A percentile compares a stretch with the other conserved stretches of the same genome.
These are phyloP conservation scores for Alternaria conjuncta DNA, from an alignment of 2,329 filamentous ascomycete species.

Conservation along the genomic window DNA sequence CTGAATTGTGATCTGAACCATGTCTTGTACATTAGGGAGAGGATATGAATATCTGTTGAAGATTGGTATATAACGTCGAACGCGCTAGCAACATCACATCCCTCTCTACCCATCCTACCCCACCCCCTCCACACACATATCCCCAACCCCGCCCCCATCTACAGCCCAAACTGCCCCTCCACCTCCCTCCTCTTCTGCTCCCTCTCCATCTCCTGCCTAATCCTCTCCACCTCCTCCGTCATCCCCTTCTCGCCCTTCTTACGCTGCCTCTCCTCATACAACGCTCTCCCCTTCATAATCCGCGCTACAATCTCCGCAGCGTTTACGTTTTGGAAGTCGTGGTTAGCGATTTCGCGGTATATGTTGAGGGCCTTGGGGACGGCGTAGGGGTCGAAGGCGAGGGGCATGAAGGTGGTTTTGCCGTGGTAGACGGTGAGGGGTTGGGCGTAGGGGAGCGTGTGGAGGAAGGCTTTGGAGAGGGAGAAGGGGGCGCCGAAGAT, in stretches of 20 bases:
- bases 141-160: not conserved
- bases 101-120: not conserved
- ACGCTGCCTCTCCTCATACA: constrained; percentile 90
- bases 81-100: not conserved
- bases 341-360: constrained; percentile 77
- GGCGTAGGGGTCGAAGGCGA: constrained; percentile 67
- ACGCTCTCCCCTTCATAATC: constrained; percentile 83
- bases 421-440: constrained; percentile 91
- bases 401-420: constrained; percentile 87
- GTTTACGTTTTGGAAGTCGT: constrained; percentile 87
- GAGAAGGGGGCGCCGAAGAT: constrained; percentile 91
- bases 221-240: constrained; percentile 64
- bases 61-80: not conserved
- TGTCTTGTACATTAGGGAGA: too few species aligned
- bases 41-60: not conserved
- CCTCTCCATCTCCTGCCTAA: constrained; percentile 47
- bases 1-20: too few species aligned
- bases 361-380: constrained; percentile 83
- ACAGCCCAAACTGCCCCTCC: constrained; percentile 49
- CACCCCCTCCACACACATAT: not conserved
- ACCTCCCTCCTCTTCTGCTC: constrained; percentile 47
- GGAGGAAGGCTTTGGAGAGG: constrained; percentile 79
- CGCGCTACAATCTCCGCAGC: constrained; percentile 89
- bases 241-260: constrained; percentile 87
- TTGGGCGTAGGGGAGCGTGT: constrained; percentile 69